Conservation (phyloP, 1,284 basidiomycete species). For the Ceratobasidium sp. region DNA sequence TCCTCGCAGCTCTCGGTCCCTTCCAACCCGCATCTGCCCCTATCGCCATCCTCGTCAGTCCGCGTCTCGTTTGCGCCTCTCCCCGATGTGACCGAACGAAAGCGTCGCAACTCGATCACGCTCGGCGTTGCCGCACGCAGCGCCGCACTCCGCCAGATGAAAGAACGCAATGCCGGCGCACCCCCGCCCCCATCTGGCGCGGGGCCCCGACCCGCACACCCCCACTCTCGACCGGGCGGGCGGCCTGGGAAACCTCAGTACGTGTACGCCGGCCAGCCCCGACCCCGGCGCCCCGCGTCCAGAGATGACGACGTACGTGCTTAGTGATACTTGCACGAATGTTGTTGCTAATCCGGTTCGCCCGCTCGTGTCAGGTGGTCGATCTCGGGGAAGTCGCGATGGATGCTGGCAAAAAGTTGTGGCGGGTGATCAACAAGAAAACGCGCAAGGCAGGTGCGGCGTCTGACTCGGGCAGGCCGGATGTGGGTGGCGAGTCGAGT, state of each 20-base stretch:
- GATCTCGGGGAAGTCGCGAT: constrained; percentile 44
- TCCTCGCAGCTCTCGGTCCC: constrained; percentile 17
- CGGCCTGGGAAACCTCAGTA: constrained; percentile 8
- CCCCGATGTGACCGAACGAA: constrained; percentile 28
- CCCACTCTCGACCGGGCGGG: neutral
- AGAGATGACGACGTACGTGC: constrained; percentile 38
- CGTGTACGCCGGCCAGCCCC: constrained; percentile 32
- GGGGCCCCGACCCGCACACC: constrained; percentile 10
- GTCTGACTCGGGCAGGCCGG: constrained; percentile 32
- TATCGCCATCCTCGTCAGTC: neutral
- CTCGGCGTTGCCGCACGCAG: constrained; percentile 43
- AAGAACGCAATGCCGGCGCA: constrained; percentile 6
- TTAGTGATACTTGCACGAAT: neutral
- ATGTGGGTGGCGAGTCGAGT: neutral
- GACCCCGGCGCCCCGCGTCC: constrained; percentile 28
- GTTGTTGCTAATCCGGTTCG: neutral
- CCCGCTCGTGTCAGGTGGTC: constrained; percentile 30
- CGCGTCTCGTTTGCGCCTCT: constrained; percentile 43
- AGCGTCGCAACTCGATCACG: constrained; percentile 43
- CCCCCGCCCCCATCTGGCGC: neutral
- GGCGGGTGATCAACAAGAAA: constrained; percentile 35
- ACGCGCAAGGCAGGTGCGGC: constrained; percentile 15
- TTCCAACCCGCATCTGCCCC: neutral
- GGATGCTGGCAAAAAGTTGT: constrained; percentile 43
- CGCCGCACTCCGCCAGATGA: constrained; percentile 24